Conservation (phyloP, 768 basidiomycete genomes). For the Suillus cothurnatus region DNA sequence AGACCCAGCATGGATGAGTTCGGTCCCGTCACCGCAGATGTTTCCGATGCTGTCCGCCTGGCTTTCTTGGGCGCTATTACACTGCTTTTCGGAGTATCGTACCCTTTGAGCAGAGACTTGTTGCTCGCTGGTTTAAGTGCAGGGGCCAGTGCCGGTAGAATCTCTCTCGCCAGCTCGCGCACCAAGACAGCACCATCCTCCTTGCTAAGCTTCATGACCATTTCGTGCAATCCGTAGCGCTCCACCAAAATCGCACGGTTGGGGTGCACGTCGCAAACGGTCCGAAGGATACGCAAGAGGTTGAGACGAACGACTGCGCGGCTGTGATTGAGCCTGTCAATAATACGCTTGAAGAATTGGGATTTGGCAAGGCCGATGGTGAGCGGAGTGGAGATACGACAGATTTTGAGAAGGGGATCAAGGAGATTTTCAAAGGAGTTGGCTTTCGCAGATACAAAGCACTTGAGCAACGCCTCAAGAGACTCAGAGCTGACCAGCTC, state of each 20-base stretch:
- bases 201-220: conserved; percentile 78
- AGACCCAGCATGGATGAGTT: conserved; percentile 22
- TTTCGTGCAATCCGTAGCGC: conserved; percentile 76
- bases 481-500: conserved; percentile 69
- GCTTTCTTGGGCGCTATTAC: conserved; percentile 64
- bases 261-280: conserved; percentile 89
- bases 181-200: conserved; percentile 92
- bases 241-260: conserved; percentile 83
- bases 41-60: conserved; percentile 73
- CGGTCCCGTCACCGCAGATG: conserved; percentile 40
- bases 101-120: conserved; percentile 32
- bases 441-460: conserved; percentile 84
- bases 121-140: conserved; percentile 57
- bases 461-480: conserved; percentile 68
- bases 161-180: conserved; percentile 84
- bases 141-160: conserved; percentile 75
- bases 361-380: conserved; percentile 79
- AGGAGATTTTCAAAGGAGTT: conserved; percentile 92
- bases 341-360: conserved; percentile 84
- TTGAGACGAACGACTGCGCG: conserved; percentile 90
- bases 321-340: conserved; percentile 74
- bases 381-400: conserved; percentile 73
- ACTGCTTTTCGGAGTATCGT: conserved; percentile 40
- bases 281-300: conserved; percentile 79
- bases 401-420: conserved; percentile 91